These are phyloP conservation scores for Groenewaldozyma tartarivorans DNA, from an alignment of 805 yeast genomes.

Conservation along the genomic window DNA sequence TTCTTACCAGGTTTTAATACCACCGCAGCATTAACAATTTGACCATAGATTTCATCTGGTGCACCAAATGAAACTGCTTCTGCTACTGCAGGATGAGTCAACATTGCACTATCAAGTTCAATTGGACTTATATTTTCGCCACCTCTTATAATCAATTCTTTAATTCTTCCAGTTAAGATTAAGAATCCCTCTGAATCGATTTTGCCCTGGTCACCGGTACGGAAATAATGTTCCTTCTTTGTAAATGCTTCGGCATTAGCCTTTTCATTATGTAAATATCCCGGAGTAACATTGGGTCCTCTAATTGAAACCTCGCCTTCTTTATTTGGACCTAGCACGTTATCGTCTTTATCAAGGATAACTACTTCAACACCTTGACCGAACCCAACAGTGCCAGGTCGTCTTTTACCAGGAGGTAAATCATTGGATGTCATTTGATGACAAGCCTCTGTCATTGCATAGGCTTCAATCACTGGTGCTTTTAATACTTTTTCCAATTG, in stretches of 20 bases:
- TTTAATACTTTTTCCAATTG: slow-evolving; percentile 46
- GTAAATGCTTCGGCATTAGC: slow-evolving; percentile 65
- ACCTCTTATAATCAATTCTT: slow-evolving; percentile 67
- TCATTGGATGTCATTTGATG: slow-evolving; percentile 71
- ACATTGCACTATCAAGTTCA: slow-evolving; percentile 53
- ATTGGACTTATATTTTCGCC: slow-evolving; percentile 73
- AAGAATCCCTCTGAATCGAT: slow-evolving; percentile 51
- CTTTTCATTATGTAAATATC: slow-evolving; percentile 61
- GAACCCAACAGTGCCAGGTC: slow-evolving; percentile 65
- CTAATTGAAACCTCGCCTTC: slow-evolving; percentile 63
- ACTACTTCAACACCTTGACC: slow-evolving; percentile 61
- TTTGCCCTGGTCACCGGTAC: slow-evolving; percentile 73
- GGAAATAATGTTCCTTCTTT: slow-evolving; percentile 43
- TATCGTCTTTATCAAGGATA: slow-evolving; percentile 43
- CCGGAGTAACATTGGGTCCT: slow-evolving; percentile 62
- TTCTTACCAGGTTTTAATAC: slow-evolving; percentile 38
- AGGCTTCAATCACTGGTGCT: slow-evolving; percentile 68
- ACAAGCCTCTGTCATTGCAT: slow-evolving; percentile 77
- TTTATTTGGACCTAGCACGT: slow-evolving; percentile 38
- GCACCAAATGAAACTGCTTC: slow-evolving; percentile 69
- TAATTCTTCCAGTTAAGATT: slow-evolving; percentile 57
- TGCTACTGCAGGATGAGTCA: slow-evolving; percentile 50
- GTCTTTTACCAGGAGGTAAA: slow-evolving; percentile 53
- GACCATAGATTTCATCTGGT: slow-evolving; percentile 60
- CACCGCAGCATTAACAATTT: slow-evolving; percentile 60